Base-by-base conservation (phyloP, 1,139 yeast genomes). In the Hyphopichia burtonii region DNA sequence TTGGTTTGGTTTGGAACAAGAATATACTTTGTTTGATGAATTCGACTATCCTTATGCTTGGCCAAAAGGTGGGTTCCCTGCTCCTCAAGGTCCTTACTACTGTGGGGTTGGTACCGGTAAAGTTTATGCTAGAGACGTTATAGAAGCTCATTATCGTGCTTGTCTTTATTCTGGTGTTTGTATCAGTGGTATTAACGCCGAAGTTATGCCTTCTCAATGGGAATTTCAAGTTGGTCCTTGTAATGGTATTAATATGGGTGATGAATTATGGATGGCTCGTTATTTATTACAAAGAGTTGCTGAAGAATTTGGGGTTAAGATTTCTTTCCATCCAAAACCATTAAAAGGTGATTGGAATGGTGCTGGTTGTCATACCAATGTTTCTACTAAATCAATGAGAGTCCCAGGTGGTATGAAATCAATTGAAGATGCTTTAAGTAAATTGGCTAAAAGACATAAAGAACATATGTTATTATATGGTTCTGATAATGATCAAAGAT, bases 151-250 rank as follows among this genome's bases (percentile, higher is more conserved):
- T 76, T 93, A 93, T 86, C 84, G 95, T 71, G 99, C 99, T 51
- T 90, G 97, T 77, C 78, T 93, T 52, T 86, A 87, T 66, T 83
- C 98, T 51, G 98, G 97, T 63, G 69, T 93, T 56, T 75, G 78
- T 64, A 83, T 91, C 55, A 86, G 96, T 44, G 99, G 99, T 76
- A 91, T 93, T 68, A 93, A 93, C 69, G 99, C 99, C 56, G 99
- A 93, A 78, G 99, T 93, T 53, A 93, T 93, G 98, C 99, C 99
- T 45, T 89, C 98, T 46, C 99, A 93, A 80, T 93, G 99, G 99
- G 99, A 93, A 77, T 93, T 87, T 87, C 99, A 93, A 78, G 98
- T 93, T 56, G 99, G 99, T 63, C 99, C 99, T 52, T 89, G 97
- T 74, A 80, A 71, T 52, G 99, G 99, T 63, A 91, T 93, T 66